phyloP scores from a whole-genome alignment of 805 yeast species.

The Wickerhamiella vanderwaltii region DNA sequence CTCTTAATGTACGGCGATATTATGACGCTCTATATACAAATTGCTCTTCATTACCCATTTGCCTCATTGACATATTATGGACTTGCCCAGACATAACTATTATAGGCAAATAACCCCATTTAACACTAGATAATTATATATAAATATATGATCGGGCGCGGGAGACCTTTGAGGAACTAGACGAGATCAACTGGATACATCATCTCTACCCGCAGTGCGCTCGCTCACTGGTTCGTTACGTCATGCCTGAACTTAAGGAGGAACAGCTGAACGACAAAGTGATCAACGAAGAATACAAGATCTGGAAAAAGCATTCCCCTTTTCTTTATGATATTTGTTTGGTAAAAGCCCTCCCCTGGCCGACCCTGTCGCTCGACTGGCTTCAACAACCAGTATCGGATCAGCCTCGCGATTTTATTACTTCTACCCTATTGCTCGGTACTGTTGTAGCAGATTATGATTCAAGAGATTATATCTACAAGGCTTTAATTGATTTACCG shows the following conservation, averaged over 20 bases:
- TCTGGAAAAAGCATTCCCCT: slow-evolving; percentile 56
- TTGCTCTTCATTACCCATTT: too few species aligned
- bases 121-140: too few species aligned
- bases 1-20: too few species aligned
- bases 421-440: slow-evolving; percentile 45
- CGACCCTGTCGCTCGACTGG: slow-evolving; percentile 50
- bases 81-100: too few species aligned
- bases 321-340: slow-evolving; percentile 43
- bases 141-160: too few species aligned
- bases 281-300: slow-evolving; percentile 34
- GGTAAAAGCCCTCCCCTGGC: slow-evolving; percentile 47
- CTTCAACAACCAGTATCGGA: slow-evolving; percentile 31
- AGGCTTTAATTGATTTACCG: slow-evolving; percentile 31
- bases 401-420: slow-evolving; percentile 20
- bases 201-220: too few species aligned
- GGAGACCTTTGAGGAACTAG: too few species aligned
- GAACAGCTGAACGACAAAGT: slow-evolving; percentile 16
- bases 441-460: slow-evolving; percentile 45
- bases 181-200: too few species aligned
- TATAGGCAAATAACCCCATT: too few species aligned
- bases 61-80: too few species aligned
- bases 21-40: too few species aligned
- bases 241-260: slow-evolving; percentile 9
- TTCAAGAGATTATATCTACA: slow-evolving; percentile 36
- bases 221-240: too few species aligned